A percentile compares a stretch with the other conserved stretches of the same genome.
These are phyloP conservation scores for Mycena capillaripes DNA, from an alignment of 768 basidiomycete species.

Conservation along the genomic window DNA sequence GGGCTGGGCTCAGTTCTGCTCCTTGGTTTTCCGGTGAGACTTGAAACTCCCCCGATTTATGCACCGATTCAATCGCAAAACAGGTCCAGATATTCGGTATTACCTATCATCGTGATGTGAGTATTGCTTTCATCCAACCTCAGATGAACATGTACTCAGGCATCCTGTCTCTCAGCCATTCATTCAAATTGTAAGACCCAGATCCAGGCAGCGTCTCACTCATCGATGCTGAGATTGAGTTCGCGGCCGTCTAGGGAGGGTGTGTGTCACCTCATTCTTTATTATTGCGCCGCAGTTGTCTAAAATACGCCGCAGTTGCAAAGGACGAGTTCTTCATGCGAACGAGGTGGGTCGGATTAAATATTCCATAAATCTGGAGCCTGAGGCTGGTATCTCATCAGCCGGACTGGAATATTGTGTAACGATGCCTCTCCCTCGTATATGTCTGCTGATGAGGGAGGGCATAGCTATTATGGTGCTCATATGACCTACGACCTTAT, in stretches of 20 bases:
- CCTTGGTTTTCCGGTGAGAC: slow-evolving; percentile 15
- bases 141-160: not conserved
- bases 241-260: slow-evolving; percentile 8
- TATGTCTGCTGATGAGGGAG: not conserved
- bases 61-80: not conserved
- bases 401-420: slow-evolving; percentile 35
- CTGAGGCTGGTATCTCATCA: not conserved
- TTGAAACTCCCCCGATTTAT: not conserved
- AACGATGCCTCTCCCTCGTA: not conserved
- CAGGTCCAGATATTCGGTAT: slow-evolving; percentile 30
- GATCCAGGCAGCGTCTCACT: not conserved
- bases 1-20: slow-evolving; percentile 19
- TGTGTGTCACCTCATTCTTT: slow-evolving; percentile 14
- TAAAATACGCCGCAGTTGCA: slow-evolving; percentile 5
- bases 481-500: slow-evolving; percentile 27
- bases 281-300: not conserved
- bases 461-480: slow-evolving; percentile 18
- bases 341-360: not conserved
- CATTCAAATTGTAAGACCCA: slow-evolving; percentile 5
- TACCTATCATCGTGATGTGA: slow-evolving; percentile 20
- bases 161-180: slow-evolving; percentile 2
- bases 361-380: not conserved
- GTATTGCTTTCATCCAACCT: not conserved
- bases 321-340: slow-evolving; percentile 17
- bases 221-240: not conserved